Conservation (phyloP, 2,329 filamentous ascomycete species). For the Davidsoniella neocaledoniae region DNA sequence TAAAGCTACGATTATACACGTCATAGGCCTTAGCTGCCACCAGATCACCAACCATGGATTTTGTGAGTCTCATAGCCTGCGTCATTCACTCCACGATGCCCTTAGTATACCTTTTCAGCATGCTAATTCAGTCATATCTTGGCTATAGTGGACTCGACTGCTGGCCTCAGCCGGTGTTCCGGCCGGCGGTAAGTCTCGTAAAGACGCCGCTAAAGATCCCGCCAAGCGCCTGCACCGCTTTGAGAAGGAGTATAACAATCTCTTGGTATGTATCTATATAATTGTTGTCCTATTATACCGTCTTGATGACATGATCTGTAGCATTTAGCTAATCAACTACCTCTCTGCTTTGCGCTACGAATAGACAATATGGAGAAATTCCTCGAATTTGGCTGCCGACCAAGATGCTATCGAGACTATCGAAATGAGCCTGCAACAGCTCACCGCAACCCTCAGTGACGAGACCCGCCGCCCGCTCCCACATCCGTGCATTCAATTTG, state of each 20-base stretch:
- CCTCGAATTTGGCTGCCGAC: slow-evolving; percentile 42
- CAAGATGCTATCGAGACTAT: slow-evolving; percentile 45
- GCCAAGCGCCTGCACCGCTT: slow-evolving; percentile 47
- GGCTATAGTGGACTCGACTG: slow-evolving; percentile 47
- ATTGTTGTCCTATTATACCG: neutral
- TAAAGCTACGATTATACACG: too few relatives aligned
- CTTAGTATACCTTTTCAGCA: too few relatives aligned
- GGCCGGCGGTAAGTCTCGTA: slow-evolving; percentile 32
- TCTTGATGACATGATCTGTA: too few relatives aligned
- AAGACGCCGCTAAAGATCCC: slow-evolving; percentile 45
- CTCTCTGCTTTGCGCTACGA: neutral
- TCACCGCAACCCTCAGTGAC: slow-evolving; percentile 63
- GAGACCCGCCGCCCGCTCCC: slow-evolving; percentile 77
- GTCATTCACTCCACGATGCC: too few relatives aligned
- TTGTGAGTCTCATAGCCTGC: too few relatives aligned
- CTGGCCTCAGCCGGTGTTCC: slow-evolving; percentile 45
- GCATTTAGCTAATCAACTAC: neutral
- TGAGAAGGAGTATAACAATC: slow-evolving; percentile 47
- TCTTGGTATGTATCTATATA: slow-evolving; percentile 31
- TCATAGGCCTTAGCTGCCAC: too few relatives aligned
- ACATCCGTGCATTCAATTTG: slow-evolving; percentile 81
- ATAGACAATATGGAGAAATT: slow-evolving; percentile 37
- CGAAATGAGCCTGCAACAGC: slow-evolving; percentile 44
- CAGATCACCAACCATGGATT: too few relatives aligned
- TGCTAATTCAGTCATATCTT: too few relatives aligned